Evolutionary conservation across 345 rosid species (phyloP).

Genomic region (Aurinia saxatilis): DNA sequence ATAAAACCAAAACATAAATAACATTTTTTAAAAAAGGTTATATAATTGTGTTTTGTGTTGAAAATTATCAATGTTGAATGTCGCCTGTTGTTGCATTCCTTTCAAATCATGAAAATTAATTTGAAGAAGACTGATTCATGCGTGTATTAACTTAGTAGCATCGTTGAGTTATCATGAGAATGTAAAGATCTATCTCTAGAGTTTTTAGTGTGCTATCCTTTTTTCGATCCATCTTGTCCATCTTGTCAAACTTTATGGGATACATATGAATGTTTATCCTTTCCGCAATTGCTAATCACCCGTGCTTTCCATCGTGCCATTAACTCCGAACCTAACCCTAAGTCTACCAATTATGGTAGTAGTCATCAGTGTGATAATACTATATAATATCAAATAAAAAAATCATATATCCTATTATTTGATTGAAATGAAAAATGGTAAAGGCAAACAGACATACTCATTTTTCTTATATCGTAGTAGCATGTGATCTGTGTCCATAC

Average conservation of each 20-base stretch:
- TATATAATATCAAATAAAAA: not conserved
- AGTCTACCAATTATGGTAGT: conserved; percentile 5
- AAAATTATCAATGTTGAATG: too few relatives aligned
- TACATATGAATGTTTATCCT: conserved; percentile 10
- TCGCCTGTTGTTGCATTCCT: too few relatives aligned
- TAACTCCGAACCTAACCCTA: conserved; percentile 10
- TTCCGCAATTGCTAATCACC: not conserved
- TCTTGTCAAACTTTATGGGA: conserved; percentile 20
- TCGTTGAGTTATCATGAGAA: too few relatives aligned
- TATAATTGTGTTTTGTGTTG: too few relatives aligned
- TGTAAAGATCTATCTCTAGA: not conserved
- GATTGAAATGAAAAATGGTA: not conserved
- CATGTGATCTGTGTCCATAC: conserved; percentile 18
- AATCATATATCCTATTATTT: not conserved
- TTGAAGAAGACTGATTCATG: too few relatives aligned
- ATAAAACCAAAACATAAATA: too few relatives aligned
- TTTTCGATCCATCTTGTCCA: conserved; percentile 6
- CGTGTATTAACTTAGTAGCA: too few relatives aligned
- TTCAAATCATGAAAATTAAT: too few relatives aligned
- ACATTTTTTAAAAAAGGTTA: too few relatives aligned
- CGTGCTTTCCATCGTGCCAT: conserved; percentile 15
- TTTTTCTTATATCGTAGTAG: conserved; percentile 2
- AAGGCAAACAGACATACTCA: conserved; percentile 18
- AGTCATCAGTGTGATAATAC: not conserved
- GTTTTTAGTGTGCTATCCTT: not conserved